phyloP scores from a whole-genome alignment of 352 stramenopile species.

The Pythium dissimile region DNA sequence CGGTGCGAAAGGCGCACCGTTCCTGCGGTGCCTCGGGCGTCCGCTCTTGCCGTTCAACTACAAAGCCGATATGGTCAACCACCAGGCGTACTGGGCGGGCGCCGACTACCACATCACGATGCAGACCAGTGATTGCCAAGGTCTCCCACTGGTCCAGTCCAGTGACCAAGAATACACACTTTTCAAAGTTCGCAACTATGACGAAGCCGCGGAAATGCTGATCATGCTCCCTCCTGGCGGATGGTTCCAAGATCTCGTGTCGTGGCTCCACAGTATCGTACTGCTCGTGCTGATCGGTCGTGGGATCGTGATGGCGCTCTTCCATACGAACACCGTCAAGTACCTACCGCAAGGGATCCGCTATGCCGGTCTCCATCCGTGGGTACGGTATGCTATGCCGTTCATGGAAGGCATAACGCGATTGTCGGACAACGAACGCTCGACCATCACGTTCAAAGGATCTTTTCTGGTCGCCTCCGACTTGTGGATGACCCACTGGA shows the following conservation, averaged over 20 bases:
- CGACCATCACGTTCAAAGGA: constrained; percentile 47
- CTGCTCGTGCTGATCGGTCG: constrained; percentile 33
- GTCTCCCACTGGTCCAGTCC: constrained; percentile 30
- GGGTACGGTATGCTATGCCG: constrained; percentile 35
- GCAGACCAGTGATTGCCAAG: constrained; percentile 42
- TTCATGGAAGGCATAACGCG: constrained; percentile 34
- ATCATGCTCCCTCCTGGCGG: constrained; percentile 33
- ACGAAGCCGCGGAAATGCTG: constrained; percentile 37
- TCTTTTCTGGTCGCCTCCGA: constrained; percentile 43
- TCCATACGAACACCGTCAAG: constrained; percentile 26
- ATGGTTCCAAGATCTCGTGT: constrained; percentile 31
- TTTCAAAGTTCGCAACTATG: constrained; percentile 33
- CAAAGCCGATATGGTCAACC: constrained; percentile 49
- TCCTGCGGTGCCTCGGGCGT: constrained; percentile 41
- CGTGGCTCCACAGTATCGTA: constrained; percentile 33
- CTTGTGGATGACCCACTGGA: constrained; percentile 62
- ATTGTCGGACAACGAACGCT: constrained; percentile 28
- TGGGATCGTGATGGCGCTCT: constrained; percentile 38
- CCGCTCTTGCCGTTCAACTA: constrained; percentile 35
- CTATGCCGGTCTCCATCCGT: constrained; percentile 22
- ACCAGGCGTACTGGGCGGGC: constrained; percentile 44
- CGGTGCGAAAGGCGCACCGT: constrained; percentile 32
- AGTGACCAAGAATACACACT: constrained; percentile 32
- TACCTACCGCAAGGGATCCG: constrained; percentile 37
- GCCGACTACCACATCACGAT: constrained; percentile 40